phyloP scores from a whole-genome alignment of 306 rosid species.

The Malus asiatica region DNA sequence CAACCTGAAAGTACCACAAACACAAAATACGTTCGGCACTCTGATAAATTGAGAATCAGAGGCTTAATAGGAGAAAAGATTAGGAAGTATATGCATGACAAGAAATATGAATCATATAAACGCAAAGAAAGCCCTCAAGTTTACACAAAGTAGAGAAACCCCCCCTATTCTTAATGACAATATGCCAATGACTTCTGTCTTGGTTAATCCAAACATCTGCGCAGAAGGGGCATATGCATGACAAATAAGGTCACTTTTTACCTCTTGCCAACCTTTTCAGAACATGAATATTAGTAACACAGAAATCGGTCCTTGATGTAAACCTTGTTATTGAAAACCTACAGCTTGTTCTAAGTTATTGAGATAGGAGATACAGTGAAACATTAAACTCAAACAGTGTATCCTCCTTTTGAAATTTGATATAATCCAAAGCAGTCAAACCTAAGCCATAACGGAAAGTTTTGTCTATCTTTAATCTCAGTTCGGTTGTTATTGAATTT shows the following conservation, averaged over 20 bases:
- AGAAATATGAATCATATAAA: background rate
- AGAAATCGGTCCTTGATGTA: background rate
- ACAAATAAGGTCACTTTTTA: background rate
- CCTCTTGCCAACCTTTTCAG: background rate
- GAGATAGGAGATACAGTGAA: background rate
- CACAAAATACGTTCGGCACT: background rate
- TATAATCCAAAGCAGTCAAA: background rate
- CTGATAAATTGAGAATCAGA: background rate
- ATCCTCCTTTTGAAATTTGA: background rate
- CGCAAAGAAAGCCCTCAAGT: background rate
- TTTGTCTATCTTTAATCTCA: background rate
- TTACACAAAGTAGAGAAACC: background rate
- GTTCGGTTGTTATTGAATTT: background rate
- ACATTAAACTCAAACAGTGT: background rate
- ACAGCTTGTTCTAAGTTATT: background rate
- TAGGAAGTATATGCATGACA: background rate
- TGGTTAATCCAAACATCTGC: background rate
- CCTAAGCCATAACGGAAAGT: background rate
- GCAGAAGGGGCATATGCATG: background rate
- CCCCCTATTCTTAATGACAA: too few relatives aligned
- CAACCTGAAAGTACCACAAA: conserved; percentile 57
- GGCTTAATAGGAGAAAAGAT: background rate
- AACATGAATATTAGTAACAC: background rate
- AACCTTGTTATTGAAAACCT: background rate
- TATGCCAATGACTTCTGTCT: background rate